These are phyloP conservation scores for Gremmenia infestans DNA, from an alignment of 2,329 filamentous ascomycete species.

Conservation along the genomic window DNA sequence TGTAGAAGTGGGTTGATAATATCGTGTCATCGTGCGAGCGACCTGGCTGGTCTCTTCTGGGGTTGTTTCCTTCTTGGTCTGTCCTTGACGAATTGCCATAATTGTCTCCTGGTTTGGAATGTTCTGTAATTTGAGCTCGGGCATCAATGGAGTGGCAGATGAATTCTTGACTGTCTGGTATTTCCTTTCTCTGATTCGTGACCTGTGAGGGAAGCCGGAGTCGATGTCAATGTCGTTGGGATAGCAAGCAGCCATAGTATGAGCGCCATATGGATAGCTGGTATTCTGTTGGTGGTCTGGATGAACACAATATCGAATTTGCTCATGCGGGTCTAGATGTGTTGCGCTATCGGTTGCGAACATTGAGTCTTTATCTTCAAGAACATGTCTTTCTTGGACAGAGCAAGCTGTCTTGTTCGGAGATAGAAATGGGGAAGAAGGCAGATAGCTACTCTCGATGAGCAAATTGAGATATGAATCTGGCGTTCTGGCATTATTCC, in stretches of 20 bases:
- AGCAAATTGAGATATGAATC: conserved; percentile 18
- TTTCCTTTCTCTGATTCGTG: conserved; percentile 5
- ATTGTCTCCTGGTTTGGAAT: neutral
- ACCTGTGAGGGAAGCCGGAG: conserved; percentile 4
- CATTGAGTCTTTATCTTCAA: neutral
- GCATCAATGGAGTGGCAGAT: neutral
- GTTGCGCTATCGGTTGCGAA: neutral
- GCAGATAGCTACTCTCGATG: conserved; percentile 1
- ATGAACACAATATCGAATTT: neutral
- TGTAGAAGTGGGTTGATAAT: conserved; percentile 4
- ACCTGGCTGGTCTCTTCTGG: conserved; percentile 16
- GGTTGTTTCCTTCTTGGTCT: neutral
- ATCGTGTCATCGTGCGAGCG: conserved; percentile 22
- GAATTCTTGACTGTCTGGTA: neutral
- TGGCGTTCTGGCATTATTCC: conserved; percentile 5
- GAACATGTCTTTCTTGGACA: neutral
- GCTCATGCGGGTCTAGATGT: neutral
- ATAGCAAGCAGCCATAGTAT: conserved; percentile 1
- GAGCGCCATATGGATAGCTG: neutral
- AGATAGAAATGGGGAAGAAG: neutral
- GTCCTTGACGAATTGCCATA: neutral
- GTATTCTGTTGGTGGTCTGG: neutral
- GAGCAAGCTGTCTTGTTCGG: neutral
- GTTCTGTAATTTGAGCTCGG: neutral
- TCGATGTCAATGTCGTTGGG: conserved; percentile 8